A percentile compares a stretch with the other conserved stretches of the same genome.
These are phyloP conservation scores for Cokeromyces recurvatus DNA, from an alignment of 371 early-diverging fungal species.

Conservation along the genomic window DNA sequence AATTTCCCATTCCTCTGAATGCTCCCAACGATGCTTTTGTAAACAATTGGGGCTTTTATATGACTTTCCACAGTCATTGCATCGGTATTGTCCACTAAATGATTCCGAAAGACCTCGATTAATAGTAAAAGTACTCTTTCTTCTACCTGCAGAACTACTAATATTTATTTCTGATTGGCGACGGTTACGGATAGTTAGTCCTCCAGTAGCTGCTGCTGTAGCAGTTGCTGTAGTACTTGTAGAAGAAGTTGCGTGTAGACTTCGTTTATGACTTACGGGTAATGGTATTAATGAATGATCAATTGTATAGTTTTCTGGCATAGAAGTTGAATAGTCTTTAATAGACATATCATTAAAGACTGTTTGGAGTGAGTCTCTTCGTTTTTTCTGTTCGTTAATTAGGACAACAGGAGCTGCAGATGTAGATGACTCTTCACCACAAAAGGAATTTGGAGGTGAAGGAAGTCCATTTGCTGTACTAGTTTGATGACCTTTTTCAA, in stretches of 20 bases:
- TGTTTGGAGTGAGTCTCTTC: conserved; percentile 35
- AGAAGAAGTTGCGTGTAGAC: conserved; percentile 1
- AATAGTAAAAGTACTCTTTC: not conserved
- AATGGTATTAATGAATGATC: conserved; percentile 24
- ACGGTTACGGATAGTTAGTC: conserved; percentile 28
- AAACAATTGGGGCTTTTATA: conserved; percentile 69
- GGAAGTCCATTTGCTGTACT: conserved; percentile 22
- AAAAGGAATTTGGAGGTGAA: conserved; percentile 46
- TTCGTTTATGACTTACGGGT: not conserved
- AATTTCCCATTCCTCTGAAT: conserved; percentile 64
- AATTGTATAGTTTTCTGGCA: conserved; percentile 47
- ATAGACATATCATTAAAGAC: conserved; percentile 35
- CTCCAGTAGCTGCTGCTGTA: conserved; percentile 31
- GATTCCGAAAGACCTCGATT: conserved; percentile 21
- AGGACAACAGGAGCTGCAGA: not conserved
- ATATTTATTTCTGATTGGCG: conserved; percentile 8
- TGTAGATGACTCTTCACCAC: conserved; percentile 33
- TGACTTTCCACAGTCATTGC: conserved; percentile 65
- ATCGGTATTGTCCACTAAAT: conserved; percentile 29
- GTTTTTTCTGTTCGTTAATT: conserved; percentile 2
- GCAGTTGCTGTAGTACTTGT: conserved; percentile 22
- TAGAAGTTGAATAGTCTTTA: conserved; percentile 30
- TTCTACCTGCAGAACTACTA: conserved; percentile 1
- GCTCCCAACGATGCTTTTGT: conserved; percentile 70
- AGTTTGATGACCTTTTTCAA: not conserved